These are phyloP conservation scores for Monosporascus sp. DNA, from an alignment of 2,329 filamentous ascomycete species.

Conservation along the genomic window DNA sequence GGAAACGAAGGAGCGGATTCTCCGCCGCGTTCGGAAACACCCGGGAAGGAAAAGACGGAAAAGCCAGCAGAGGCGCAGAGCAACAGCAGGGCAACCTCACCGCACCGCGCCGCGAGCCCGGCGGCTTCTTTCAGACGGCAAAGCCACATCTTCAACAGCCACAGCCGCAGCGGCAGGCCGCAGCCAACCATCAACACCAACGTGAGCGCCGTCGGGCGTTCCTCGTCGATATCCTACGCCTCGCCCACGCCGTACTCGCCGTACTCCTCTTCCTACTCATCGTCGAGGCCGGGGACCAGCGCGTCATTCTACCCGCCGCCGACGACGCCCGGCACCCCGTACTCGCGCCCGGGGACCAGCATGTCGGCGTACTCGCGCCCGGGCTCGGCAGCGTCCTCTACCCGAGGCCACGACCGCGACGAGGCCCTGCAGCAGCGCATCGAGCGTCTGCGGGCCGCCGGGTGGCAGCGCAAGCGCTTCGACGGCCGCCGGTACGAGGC, in stretches of 20 bases:
- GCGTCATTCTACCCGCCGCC: neutral
- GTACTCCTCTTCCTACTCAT: neutral
- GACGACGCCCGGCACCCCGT: neutral
- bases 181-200: too few species aligned
- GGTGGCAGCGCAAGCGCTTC: constrained; percentile 53
- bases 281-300: neutral
- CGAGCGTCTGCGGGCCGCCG: constrained; percentile 46
- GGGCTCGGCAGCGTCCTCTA: constrained; percentile 9
- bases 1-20: too few species aligned
- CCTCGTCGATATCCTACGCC: too few species aligned
- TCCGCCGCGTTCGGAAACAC: too few species aligned
- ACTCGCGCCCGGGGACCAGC: neutral
- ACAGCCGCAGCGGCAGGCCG: too few species aligned
- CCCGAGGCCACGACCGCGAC: constrained; percentile 13
- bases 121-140: too few species aligned
- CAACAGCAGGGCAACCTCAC: too few species aligned
- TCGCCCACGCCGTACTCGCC: neutral
- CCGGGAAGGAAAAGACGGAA: too few species aligned
- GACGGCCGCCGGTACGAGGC: constrained; percentile 48
- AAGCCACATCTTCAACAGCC: too few species aligned
- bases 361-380: constrained; percentile 2
- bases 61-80: too few species aligned
- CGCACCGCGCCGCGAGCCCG: too few species aligned
- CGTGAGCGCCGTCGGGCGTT: too few species aligned
- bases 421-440: constrained; percentile 42